phyloP scores from a whole-genome alignment of 139 green algal species.

The Asterochloris sp. region DNA sequence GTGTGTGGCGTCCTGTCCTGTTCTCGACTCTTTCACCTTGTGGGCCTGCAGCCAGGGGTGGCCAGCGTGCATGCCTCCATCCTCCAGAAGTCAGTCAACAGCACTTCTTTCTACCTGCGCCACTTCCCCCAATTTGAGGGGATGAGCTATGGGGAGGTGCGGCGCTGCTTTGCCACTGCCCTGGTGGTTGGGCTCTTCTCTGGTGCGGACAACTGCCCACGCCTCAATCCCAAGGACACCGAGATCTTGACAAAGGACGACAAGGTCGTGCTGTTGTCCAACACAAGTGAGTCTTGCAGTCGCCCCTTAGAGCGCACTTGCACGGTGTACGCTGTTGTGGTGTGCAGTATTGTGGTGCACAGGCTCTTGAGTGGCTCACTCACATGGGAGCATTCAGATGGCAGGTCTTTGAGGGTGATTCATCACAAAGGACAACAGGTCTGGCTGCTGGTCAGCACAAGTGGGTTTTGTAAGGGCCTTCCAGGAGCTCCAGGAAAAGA shows the following conservation, averaged over 20 bases:
- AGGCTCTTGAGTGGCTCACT: no score
- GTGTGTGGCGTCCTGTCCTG: not conserved
- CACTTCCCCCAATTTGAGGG: constrained; percentile 3
- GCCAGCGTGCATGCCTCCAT: constrained; percentile 20
- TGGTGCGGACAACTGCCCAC: not conserved
- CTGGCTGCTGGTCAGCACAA: no score
- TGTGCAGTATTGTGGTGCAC: no score
- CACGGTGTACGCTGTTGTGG: no score
- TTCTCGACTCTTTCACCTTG: not conserved
- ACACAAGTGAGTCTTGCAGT: constrained; percentile 16
- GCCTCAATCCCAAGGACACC: constrained; percentile 29
- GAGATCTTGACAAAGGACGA: constrained; percentile 14
- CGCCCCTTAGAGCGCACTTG: no score
- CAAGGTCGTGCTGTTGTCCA: constrained; percentile 29
- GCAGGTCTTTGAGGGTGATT: no score
- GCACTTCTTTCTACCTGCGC: constrained; percentile 14
- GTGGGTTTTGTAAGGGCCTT: no score
- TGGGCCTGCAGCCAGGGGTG: constrained; percentile 19
- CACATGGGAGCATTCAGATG: no score
- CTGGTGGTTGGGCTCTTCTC: constrained; percentile 26
- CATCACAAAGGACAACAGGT: no score
- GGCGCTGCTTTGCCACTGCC: constrained; percentile 15
- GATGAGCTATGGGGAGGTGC: constrained; percentile 6
- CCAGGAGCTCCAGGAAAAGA: no score
- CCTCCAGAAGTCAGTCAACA: constrained; percentile 22